Evolutionary conservation across 2,329 filamentous ascomycete genomes (phyloP), one percentile per base, ranked within the genome.

Genomic region (Trichoderma semiorbis): DNA sequence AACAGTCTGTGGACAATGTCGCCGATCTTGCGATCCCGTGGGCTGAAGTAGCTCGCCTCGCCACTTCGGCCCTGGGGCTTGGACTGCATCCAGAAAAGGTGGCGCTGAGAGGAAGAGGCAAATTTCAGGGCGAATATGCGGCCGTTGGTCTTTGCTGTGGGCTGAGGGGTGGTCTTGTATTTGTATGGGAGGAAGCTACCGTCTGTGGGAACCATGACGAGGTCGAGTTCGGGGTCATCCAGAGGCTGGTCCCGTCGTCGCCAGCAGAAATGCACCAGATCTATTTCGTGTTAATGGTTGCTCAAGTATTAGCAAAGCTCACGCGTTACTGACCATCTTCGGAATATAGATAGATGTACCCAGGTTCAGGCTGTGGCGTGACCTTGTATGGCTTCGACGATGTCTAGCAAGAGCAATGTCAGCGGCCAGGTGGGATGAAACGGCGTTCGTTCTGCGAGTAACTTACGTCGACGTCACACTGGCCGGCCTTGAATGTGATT

Each of bases 191-290:
- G 86, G 83, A 99, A 99, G 78, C 90, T 91, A 76, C 93, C 93
- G 81, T 99, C 97, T 69, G 88, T 88, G 26, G 96, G 95, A 67
- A 99, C 91, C 93, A 98, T 98, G 77, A 98, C 90, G 47, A 99
- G 88, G 80, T 99, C 95, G 74, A 97, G 84, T 73, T 96, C 92
- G 72, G 95, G 92, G 72, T 92, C 84, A 74, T 92, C 89, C 75
- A 93, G 83, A 26, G 91, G 85, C 72, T 89, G 88, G 75, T 86
- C 88, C 75, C 96, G 92, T 78, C 93, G 91, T 75, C 95, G 92
- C 97, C 97, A 99, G 88, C 95, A 98, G 84, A 99, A 97, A 85
- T 98, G 95, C 73, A 97, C 87, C 73, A 99, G 89, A 67, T 98
- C 92, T 94, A 75, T 39, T 11, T 5, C 34, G 12, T 50, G 62